phyloP scores from a whole-genome alignment of 164 flowering plant species.

The Kingdonia uniflora region DNA sequence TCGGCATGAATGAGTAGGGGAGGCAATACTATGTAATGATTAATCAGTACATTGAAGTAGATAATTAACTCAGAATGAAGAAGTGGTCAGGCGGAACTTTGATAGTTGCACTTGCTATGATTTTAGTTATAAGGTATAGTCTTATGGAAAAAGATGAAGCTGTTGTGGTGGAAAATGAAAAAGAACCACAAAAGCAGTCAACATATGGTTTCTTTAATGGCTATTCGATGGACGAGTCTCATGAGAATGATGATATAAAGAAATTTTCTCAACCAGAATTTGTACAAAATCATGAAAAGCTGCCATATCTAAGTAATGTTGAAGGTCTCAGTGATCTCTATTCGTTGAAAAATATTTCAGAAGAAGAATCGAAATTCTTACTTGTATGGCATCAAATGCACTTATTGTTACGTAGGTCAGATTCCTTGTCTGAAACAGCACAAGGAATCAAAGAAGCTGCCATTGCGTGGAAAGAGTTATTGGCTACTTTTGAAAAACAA shows the following conservation, averaged over 20 bases:
- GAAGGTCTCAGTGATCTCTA: slow-evolving; percentile 50
- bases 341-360: slow-evolving; percentile 19
- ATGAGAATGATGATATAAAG: background rate
- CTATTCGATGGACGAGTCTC: slow-evolving; percentile 21
- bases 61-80: slow-evolving; percentile 30
- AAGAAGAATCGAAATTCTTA: slow-evolving; percentile 33
- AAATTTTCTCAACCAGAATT: slow-evolving; percentile 9
- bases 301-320: slow-evolving; percentile 27
- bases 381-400: slow-evolving; percentile 60
- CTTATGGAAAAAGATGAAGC: slow-evolving; percentile 30
- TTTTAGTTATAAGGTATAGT: slow-evolving; percentile 48
- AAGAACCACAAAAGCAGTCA: slow-evolving; percentile 34
- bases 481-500: slow-evolving; percentile 29
- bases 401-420: slow-evolving; percentile 51
- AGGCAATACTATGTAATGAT: background rate
- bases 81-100: slow-evolving; percentile 68
- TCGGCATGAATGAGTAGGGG: background rate
- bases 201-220: slow-evolving; percentile 39
- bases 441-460: slow-evolving; percentile 82
- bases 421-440: slow-evolving; percentile 62
- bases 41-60: background rate
- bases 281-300: slow-evolving; percentile 12
- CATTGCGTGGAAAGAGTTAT: slow-evolving; percentile 52
- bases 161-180: slow-evolving; percentile 17
- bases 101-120: slow-evolving; percentile 38